Evolutionary conservation across 2,329 filamentous ascomycete genomes (phyloP).

Genomic region (Eutypella sp.): DNA sequence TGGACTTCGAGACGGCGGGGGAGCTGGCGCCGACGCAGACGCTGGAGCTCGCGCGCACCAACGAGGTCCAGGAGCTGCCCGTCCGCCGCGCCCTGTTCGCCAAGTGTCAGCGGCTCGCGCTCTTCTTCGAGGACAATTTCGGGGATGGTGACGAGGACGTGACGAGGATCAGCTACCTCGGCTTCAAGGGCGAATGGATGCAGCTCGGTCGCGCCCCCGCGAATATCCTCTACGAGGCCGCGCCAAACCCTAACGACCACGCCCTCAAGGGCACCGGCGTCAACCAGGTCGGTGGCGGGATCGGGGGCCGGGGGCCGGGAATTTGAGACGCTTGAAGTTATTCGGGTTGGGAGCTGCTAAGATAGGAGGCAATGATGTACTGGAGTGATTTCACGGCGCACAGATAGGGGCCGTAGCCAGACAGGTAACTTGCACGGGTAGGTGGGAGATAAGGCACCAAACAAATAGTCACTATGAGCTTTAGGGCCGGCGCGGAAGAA

Average conservation of each 20-base stretch:
- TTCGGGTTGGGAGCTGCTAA: neutral
- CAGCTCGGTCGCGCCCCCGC: constrained; percentile 75
- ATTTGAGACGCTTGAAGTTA: constrained; percentile 12
- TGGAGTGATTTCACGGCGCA: neutral
- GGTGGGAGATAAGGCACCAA: no score
- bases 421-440: neutral
- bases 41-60: constrained; percentile 71
- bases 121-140: constrained; percentile 94
- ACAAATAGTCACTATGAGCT: no score
- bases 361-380: neutral
- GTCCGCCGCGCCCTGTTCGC: constrained; percentile 87
- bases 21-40: constrained; percentile 62
- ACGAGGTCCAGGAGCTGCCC: constrained; percentile 79
- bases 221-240: constrained; percentile 88
- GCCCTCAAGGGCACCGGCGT: constrained; percentile 53
- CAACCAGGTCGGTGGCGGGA: constrained; percentile 51
- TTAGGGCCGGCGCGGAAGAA: no score
- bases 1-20: constrained; percentile 73
- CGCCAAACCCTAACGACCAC: constrained; percentile 87
- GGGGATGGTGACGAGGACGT: constrained; percentile 68
- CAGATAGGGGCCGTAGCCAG: neutral
- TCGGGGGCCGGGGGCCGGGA: constrained; percentile 40
- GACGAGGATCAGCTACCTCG: constrained; percentile 75
- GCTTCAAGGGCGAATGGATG: constrained; percentile 94
- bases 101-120: constrained; percentile 70